A percentile compares a stretch with the other conserved stretches of the same genome.
Conservation (phyloP, 2,329 filamentous ascomycete genomes). For the Epichloe gansuensis region DNA sequence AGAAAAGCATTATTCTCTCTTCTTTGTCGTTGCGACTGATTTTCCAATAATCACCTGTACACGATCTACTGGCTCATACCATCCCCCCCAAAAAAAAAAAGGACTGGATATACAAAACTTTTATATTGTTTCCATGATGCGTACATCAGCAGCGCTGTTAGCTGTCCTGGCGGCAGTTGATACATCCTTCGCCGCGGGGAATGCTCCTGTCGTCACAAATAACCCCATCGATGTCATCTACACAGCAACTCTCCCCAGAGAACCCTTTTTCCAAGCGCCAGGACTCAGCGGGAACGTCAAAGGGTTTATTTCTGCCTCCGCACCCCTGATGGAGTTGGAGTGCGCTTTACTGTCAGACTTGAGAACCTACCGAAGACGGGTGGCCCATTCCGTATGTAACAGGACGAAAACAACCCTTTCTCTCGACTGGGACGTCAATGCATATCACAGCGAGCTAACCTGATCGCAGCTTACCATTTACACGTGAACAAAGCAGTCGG, state of each 20-base stretch:
- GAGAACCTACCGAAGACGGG: constrained; percentile 44
- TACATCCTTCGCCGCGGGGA: constrained; percentile 15
- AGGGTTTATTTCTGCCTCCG: constrained; percentile 37
- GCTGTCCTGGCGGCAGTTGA: neutral
- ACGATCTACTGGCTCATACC: too few species aligned
- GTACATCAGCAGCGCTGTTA: neutral
- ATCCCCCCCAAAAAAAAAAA: too few species aligned
- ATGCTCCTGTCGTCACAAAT: constrained; percentile 38
- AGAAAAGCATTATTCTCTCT: neutral
- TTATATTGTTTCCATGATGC: neutral
- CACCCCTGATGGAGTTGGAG: constrained; percentile 39
- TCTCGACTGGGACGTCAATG: neutral
- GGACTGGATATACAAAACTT: neutral
- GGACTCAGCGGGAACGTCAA: constrained; percentile 31
- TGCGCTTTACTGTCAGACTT: constrained; percentile 43
- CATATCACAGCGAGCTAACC: neutral
- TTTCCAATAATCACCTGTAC: too few species aligned
- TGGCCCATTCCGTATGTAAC: constrained; percentile 48
- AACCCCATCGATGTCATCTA: constrained; percentile 44
- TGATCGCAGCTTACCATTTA: constrained; percentile 55
- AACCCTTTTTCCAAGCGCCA: constrained; percentile 38
- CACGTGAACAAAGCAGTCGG: constrained; percentile 49
- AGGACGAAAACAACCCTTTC: neutral
- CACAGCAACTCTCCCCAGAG: constrained; percentile 42
- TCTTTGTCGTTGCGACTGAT: too few species aligned